phyloP scores from a whole-genome alignment of 2,329 filamentous ascomycete genomes.

The Botryotinia narcissicola region DNA sequence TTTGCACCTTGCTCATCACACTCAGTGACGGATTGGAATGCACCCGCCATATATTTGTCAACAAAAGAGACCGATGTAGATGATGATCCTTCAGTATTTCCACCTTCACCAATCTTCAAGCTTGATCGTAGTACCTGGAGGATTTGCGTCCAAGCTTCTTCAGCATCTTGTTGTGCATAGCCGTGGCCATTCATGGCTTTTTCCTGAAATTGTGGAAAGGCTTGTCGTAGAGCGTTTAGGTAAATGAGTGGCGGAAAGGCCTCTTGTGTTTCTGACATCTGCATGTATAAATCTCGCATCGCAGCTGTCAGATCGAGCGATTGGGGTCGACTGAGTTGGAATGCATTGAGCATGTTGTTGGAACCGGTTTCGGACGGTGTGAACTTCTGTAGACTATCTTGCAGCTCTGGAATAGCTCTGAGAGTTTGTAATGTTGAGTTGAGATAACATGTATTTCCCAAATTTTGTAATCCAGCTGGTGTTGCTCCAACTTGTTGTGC shows the following conservation, averaged over 20 bases:
- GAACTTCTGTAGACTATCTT: slow-evolving; percentile 71
- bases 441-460: slow-evolving; percentile 97
- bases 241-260: slow-evolving; percentile 84
- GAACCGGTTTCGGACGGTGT: slow-evolving; percentile 39
- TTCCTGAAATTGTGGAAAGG: slow-evolving; percentile 92
- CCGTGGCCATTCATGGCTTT: slow-evolving; percentile 76
- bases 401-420: slow-evolving; percentile 84
- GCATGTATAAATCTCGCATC: slow-evolving; percentile 79
- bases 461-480: slow-evolving; percentile 83
- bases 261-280: slow-evolving; percentile 85
- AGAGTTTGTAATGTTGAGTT: slow-evolving; percentile 96
- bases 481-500: slow-evolving; percentile 80
- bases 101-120: slow-evolving; percentile 58
- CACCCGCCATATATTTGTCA: slow-evolving; percentile 85
- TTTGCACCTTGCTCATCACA: slow-evolving; percentile 80
- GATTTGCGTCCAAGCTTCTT: slow-evolving; percentile 98
- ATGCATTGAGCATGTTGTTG: slow-evolving; percentile 41
- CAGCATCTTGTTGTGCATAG: slow-evolving; percentile 96
- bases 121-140: slow-evolving; percentile 78
- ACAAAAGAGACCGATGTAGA: slow-evolving; percentile 67
- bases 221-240: slow-evolving; percentile 71
- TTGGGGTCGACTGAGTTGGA: slow-evolving; percentile 45
- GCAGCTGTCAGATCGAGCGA: slow-evolving; percentile 67
- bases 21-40: slow-evolving; percentile 73
- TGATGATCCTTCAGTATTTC: slow-evolving; percentile 50